These are phyloP conservation scores for Fusarium anthophilum DNA, from an alignment of 2,329 filamentous ascomycete species.

Conservation along the genomic window DNA sequence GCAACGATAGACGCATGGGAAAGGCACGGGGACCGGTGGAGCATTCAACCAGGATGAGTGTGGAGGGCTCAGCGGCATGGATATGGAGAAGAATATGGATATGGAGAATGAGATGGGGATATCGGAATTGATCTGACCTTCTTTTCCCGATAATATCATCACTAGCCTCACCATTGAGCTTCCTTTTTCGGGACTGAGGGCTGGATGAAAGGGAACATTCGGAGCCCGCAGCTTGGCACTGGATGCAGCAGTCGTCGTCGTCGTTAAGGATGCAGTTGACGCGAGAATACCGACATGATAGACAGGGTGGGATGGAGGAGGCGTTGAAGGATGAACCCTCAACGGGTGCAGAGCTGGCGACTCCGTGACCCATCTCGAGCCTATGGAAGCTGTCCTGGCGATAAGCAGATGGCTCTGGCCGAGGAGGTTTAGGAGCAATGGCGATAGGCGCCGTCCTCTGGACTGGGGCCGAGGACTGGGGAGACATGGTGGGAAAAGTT, in stretches of 20 bases:
- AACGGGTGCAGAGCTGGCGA: slow-evolving; percentile 57
- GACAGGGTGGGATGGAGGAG: slow-evolving; percentile 67
- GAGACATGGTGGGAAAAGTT: slow-evolving; percentile 56
- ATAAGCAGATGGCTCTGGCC: slow-evolving; percentile 52
- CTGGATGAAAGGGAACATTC: slow-evolving; percentile 83
- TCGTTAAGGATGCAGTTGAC: slow-evolving; percentile 79
- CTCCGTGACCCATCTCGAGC: slow-evolving; percentile 60
- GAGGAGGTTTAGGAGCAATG: slow-evolving; percentile 69
- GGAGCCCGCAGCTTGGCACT: slow-evolving; percentile 80
- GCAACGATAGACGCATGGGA: slow-evolving; percentile 33
- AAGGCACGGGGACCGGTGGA: slow-evolving; percentile 27
- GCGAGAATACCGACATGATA: slow-evolving; percentile 78
- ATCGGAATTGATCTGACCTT: slow-evolving; percentile 64
- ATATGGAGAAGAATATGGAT: slow-evolving; percentile 23
- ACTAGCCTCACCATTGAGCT: slow-evolving; percentile 71
- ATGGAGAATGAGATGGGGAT: slow-evolving; percentile 15
- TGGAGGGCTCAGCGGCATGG: slow-evolving; percentile 26
- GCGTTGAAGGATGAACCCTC: slow-evolving; percentile 56
- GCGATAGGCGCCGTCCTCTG: slow-evolving; percentile 71
- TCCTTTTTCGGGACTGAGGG: slow-evolving; percentile 82
- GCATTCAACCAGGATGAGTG: slow-evolving; percentile 30
- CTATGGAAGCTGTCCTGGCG: slow-evolving; percentile 59
- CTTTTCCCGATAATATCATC: slow-evolving; percentile 72
- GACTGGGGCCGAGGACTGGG: slow-evolving; percentile 57
- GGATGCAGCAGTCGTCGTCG: slow-evolving; percentile 78